Evolutionary conservation across 139 green algal genomes (phyloP).

Genomic region (Zygnema circumcarinatum): DNA sequence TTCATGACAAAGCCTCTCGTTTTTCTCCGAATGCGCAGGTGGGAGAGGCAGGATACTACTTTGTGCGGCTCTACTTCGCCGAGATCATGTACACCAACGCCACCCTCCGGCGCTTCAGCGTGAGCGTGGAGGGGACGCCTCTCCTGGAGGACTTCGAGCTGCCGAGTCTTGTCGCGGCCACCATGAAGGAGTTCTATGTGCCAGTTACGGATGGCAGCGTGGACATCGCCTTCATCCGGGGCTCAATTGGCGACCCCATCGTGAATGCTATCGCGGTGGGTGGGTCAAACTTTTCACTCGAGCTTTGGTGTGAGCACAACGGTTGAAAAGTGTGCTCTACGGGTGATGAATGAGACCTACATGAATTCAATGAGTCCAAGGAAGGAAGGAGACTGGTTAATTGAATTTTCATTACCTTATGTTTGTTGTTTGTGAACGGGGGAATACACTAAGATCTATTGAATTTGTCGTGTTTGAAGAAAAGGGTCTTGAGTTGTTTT

Average conservation of each 20-base stretch:
- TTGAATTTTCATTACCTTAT: too few species aligned
- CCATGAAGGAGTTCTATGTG: constrained; percentile 36
- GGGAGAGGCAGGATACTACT: constrained; percentile 14
- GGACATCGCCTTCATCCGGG: constrained; percentile 28
- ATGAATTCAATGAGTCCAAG: neutral
- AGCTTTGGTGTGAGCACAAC: neutral
- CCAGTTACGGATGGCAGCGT: constrained; percentile 10
- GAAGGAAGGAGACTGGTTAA: neutral
- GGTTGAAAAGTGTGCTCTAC: neutral
- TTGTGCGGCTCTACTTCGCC: constrained; percentile 11
- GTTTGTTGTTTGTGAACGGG: too few species aligned
- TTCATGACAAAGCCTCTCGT: neutral
- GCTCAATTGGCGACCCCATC: constrained; percentile 26
- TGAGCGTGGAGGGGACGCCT: neutral
- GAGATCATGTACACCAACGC: constrained; percentile 22
- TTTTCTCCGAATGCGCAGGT: too few species aligned
- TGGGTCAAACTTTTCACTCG: too few species aligned
- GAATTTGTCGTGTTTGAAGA: too few species aligned
- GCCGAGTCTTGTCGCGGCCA: neutral
- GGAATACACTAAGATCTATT: too few species aligned
- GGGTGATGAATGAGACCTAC: neutral
- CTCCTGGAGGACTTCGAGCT: neutral
- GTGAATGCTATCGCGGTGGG: constrained; percentile 23
- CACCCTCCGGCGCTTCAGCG: neutral
- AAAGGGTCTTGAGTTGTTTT: too few species aligned